Evolutionary conservation across 768 basidiomycete genomes (phyloP), one percentile per base, ranked within the genome.

Genomic region (Cystobasidiopsis lactophilus): DNA sequence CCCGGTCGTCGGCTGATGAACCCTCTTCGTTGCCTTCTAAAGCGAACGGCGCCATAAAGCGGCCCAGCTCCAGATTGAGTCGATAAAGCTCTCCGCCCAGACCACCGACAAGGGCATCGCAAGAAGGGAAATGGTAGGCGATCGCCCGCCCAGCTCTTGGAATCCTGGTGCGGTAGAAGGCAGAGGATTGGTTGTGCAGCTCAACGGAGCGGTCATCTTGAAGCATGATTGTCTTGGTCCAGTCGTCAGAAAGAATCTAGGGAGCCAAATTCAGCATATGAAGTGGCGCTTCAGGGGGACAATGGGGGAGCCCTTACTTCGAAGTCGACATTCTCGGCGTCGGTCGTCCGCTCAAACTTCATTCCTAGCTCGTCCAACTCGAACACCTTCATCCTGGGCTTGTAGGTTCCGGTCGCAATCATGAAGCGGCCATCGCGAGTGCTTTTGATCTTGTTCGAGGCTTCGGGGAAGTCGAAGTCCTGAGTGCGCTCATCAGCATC

Each of bases 291-390:
- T n/a, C n/a, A n/a, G n/a, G n/a, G n/a, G n/a, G n/a, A n/a, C n/a
- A n/a, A n/a, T 29, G 40, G 13, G 72, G 72, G 67, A 82, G 88
- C 75, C 70, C n/a, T n/a, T n/a, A 93, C 88, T 72, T 80, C 75
- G 69, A 98, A 98, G 66, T 98, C 93, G 58, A 98, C 81, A 66
- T 96, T 98, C 71, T 96, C 91, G 13, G 81, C 77, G 64, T 98
- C 88, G 2, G 88, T 79, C 62, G 95, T 91, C 35, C 93, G 73
- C 70, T 95, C 91, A 64, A 91, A 95, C 67, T 98, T 96, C 52
- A 83, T 72, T 4, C 85, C 78, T 30, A 98, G 74, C 61, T 91
- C 81, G 65, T 85, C 80, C 37, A 98, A 68, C 66, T 96, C 93
- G 79, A 83, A 98, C 3, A 91, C 85, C 53, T 83, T 75, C 67